phyloP scores from a whole-genome alignment of 2,329 filamentous ascomycete genomes.

The Dactylellina drechsleri region DNA sequence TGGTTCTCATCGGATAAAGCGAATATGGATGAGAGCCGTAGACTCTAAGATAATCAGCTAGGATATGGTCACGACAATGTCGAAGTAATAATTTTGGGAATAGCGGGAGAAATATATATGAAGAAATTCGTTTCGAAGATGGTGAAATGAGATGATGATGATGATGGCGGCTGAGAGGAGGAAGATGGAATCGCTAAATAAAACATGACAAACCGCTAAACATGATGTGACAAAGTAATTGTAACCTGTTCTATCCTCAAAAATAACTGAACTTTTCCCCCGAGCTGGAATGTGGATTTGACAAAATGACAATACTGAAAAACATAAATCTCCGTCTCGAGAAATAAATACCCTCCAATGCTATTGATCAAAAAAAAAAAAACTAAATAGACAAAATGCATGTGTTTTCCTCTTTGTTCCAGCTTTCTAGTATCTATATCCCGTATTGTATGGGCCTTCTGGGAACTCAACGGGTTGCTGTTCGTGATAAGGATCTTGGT shows the following conservation, averaged over 20 bases:
- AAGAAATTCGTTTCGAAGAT: not conserved
- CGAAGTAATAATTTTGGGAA: not conserved
- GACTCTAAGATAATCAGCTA: too few relatives aligned
- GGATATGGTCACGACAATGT: too few relatives aligned
- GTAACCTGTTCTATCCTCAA: not conserved
- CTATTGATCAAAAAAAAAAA: not conserved
- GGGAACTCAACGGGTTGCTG: constrained; percentile 51
- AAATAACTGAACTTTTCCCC: not conserved
- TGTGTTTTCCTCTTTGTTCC: not conserved
- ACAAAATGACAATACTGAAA: not conserved
- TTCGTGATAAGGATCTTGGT: constrained; percentile 47
- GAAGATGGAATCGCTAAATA: constrained; percentile 17
- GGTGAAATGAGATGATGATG: too few relatives aligned
- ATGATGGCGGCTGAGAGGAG: not conserved
- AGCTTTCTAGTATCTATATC: constrained; percentile 41
- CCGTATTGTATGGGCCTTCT: constrained; percentile 40
- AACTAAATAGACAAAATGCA: not conserved
- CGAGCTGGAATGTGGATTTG: not conserved
- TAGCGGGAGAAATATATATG: not conserved
- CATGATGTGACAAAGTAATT: not conserved
- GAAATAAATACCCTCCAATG: not conserved
- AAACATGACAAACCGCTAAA: constrained; percentile 32
- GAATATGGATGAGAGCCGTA: too few relatives aligned
- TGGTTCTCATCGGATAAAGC: too few relatives aligned
- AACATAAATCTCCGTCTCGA: not conserved